Evolutionary conservation across 768 basidiomycete species (phyloP).

Genomic region (Kwoniella shandongensis): DNA sequence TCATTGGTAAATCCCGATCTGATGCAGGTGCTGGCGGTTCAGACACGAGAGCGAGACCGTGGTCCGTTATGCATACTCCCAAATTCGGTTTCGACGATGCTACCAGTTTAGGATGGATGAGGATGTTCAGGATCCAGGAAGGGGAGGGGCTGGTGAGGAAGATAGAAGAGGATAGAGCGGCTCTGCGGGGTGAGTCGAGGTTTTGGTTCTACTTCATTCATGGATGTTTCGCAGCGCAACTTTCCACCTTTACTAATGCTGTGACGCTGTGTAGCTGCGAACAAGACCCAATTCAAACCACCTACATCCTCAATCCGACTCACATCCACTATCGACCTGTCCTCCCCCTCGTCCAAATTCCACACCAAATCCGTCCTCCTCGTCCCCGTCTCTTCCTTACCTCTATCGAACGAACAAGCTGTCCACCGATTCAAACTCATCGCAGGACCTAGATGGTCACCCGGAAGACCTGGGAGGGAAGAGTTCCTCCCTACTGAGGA

Average conservation of each 20-base stretch:
- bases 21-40: too few relatives aligned
- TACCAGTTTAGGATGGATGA: slow-evolving; percentile 68
- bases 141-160: slow-evolving; percentile 74
- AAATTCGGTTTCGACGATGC: slow-evolving; percentile 62
- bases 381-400: slow-evolving; percentile 71
- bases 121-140: slow-evolving; percentile 71
- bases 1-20: too few relatives aligned
- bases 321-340: slow-evolving; percentile 64
- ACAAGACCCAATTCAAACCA: slow-evolving; percentile 71
- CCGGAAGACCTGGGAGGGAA: slow-evolving; percentile 49
- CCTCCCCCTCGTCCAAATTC: slow-evolving; percentile 74
- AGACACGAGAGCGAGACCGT: slow-evolving; percentile 10
- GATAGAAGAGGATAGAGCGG: slow-evolving; percentile 84
- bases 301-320: slow-evolving; percentile 60
- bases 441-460: slow-evolving; percentile 84
- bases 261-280: slow-evolving; percentile 60
- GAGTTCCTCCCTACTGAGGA: slow-evolving; percentile 17
- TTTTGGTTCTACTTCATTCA: too few relatives aligned
- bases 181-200: slow-evolving; percentile 68
- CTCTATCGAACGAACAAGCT: slow-evolving; percentile 65
- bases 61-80: slow-evolving; percentile 22
- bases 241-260: slow-evolving; percentile 4
- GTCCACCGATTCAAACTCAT: slow-evolving; percentile 83
- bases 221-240: slow-evolving; percentile 12
- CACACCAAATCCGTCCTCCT: slow-evolving; percentile 69